A percentile compares a stretch with the other conserved stretches of the same genome.
Conservation (phyloP, 2,329 filamentous ascomycete species). For the Penicillium sp. region DNA sequence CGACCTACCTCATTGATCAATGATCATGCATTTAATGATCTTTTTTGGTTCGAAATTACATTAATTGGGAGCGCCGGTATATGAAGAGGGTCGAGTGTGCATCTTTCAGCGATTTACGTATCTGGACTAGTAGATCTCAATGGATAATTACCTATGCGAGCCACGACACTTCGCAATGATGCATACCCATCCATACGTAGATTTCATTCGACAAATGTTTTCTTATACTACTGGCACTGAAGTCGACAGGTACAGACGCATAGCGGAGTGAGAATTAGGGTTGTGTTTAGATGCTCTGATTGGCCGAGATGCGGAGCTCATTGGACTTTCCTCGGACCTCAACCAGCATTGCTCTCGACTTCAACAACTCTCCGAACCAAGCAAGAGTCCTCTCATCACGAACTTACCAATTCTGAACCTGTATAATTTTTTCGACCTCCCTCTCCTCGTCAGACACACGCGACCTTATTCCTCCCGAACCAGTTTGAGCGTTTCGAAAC, state of each 20-base stretch:
- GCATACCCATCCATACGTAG: not conserved
- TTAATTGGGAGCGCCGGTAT: conserved; percentile 1
- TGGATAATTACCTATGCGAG: not conserved
- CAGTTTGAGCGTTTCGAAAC: not conserved
- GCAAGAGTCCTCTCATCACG: not conserved
- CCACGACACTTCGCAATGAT: not conserved
- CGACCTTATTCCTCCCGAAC: not conserved
- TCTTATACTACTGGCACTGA: no score
- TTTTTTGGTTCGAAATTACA: conserved; percentile 3
- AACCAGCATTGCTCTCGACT: not conserved
- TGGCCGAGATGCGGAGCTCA: conserved; percentile 8
- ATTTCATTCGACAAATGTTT: not conserved
- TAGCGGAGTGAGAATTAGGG: conserved; percentile 3
- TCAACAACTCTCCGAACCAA: not conserved
- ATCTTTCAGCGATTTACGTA: conserved; percentile 1
- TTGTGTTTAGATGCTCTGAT: conserved; percentile 1
- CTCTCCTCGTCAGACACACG: not conserved
- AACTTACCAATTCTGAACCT: not conserved
- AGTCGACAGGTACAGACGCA: not conserved
- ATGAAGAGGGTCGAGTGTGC: conserved; percentile 2
- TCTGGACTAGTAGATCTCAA: not conserved
- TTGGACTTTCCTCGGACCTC: conserved; percentile 1
- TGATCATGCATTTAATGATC: conserved; percentile 6
- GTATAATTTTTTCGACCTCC: not conserved
- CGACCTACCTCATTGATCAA: conserved; percentile 1